Conservation (phyloP, 495 filamentous ascomycete species). For the Talaromyces adpressus region DNA sequence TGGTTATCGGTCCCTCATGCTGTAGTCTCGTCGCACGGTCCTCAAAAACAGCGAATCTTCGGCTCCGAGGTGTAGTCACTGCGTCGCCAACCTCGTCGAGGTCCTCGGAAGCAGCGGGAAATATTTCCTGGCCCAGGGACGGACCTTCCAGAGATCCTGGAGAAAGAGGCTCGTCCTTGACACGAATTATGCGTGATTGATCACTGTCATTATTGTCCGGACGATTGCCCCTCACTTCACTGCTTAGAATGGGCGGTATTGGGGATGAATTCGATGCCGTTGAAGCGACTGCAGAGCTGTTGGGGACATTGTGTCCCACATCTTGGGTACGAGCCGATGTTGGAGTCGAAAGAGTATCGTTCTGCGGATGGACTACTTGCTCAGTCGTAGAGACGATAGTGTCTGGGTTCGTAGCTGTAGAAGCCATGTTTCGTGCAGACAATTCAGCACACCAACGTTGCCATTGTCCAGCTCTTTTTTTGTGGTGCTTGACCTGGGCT, state of each 20-base stretch:
- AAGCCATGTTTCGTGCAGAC: not conserved
- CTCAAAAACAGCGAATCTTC: conserved; percentile 6
- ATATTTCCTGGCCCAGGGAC: conserved; percentile 27
- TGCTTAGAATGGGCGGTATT: not conserved
- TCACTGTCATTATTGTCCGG: not conserved
- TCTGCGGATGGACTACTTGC: not conserved
- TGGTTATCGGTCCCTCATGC: not conserved
- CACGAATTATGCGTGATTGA: conserved; percentile 12
- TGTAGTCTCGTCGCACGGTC: not conserved
- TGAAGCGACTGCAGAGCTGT: not conserved
- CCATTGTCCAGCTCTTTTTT: conserved; percentile 29
- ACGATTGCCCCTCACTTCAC: conserved; percentile 8
- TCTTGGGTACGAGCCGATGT: not conserved
- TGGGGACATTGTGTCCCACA: not conserved
- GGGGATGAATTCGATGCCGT: not conserved
- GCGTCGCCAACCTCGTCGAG: conserved; percentile 60
- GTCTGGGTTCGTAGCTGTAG: not conserved
- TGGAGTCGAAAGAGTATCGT: not conserved
- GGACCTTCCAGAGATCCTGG: conserved; percentile 10
- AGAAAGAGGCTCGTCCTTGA: conserved; percentile 28
- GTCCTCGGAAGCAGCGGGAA: conserved; percentile 52
- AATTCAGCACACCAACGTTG: conserved; percentile 15
- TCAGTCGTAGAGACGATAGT: not conserved
- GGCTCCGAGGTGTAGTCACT: conserved; percentile 57
- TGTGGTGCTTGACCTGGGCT: conserved; percentile 26